Conservation (phyloP, 176 grass and related monocot genomes). For the Carex pumila region DNA sequence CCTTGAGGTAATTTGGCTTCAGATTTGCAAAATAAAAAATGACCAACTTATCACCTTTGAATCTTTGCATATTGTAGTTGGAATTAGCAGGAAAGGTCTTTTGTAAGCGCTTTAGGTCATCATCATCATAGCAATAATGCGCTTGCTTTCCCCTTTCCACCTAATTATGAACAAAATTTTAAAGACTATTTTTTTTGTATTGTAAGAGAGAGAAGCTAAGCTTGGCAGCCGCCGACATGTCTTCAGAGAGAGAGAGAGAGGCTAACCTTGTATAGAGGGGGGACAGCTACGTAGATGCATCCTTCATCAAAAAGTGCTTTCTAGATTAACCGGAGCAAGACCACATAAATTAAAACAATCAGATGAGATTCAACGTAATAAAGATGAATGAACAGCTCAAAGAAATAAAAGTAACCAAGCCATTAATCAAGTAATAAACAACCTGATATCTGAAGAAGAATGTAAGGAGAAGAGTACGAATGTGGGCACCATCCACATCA, state of each 20-base stretch:
- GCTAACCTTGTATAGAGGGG: slow-evolving; percentile 89
- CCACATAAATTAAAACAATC: slow-evolving; percentile 11
- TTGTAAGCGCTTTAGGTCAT: slow-evolving; percentile 57
- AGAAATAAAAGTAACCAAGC: slow-evolving; percentile 3
- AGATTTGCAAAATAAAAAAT: background rate
- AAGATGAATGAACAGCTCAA: background rate
- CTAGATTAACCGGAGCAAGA: slow-evolving; percentile 39
- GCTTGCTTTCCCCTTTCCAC: slow-evolving; percentile 93
- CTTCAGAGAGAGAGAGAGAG: background rate
- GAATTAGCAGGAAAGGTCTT: slow-evolving; percentile 77
- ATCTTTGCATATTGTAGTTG: slow-evolving; percentile 76
- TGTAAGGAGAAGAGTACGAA: slow-evolving; percentile 88
- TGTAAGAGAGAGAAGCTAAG: background rate
- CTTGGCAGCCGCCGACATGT: background rate
- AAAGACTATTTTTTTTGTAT: background rate
- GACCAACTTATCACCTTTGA: slow-evolving; percentile 52
- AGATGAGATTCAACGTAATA: background rate
- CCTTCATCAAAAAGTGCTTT: slow-evolving; percentile 95
- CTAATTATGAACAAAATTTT: slow-evolving; percentile 34
- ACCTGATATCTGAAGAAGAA: slow-evolving; percentile 99
- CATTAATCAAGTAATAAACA: background rate
- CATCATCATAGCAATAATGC: slow-evolving; percentile 85
- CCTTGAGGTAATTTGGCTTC: background rate
- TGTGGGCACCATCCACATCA: slow-evolving; percentile 97
- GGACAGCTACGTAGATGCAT: slow-evolving; percentile 92